Evolutionary conservation across 2,329 filamentous ascomycete species (phyloP).

Genomic region (Lojkania enalia): DNA sequence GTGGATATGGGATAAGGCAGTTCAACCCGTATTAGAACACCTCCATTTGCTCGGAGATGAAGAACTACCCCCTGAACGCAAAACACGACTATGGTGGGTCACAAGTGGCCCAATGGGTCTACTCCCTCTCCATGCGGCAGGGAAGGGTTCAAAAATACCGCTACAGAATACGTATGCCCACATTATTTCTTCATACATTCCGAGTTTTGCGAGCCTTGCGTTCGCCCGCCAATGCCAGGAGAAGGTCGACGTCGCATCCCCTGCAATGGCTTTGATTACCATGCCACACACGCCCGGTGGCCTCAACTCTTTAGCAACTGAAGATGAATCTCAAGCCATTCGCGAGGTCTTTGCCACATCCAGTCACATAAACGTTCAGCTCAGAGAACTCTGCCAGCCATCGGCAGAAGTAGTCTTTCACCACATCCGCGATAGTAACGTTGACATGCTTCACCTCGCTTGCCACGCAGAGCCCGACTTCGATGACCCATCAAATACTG

Average conservation of each 20-base stretch:
- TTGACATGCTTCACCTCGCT: slow-evolving; percentile 22
- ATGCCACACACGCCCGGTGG: slow-evolving; percentile 10
- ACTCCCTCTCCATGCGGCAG: slow-evolving; percentile 14
- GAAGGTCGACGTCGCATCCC: slow-evolving; percentile 1
- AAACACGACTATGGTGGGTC: slow-evolving; percentile 7
- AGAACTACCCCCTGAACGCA: neutral
- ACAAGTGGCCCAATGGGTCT: slow-evolving; percentile 9
- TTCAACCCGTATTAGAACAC: slow-evolving; percentile 7
- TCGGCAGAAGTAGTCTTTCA: slow-evolving; percentile 1
- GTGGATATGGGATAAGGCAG: slow-evolving; percentile 8
- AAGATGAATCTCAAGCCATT: slow-evolving; percentile 5
- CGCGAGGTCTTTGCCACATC: slow-evolving; percentile 8
- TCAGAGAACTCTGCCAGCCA: slow-evolving; percentile 7
- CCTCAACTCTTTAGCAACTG: neutral
- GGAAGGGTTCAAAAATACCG: slow-evolving; percentile 3
- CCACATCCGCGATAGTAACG: slow-evolving; percentile 5
- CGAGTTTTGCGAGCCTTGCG: slow-evolving; percentile 1
- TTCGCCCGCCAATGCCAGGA: slow-evolving; percentile 3
- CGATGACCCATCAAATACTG: slow-evolving; percentile 19
- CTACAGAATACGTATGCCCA: slow-evolving; percentile 6
- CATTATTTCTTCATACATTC: slow-evolving; percentile 6
- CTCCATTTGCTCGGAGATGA: neutral
- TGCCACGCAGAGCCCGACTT: slow-evolving; percentile 20
- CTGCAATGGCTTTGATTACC: slow-evolving; percentile 3
- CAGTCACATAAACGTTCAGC: slow-evolving; percentile 5